Base-by-base conservation (phyloP, 2,329 filamentous ascomycete genomes). In the Thielaviopsis euricoi region DNA sequence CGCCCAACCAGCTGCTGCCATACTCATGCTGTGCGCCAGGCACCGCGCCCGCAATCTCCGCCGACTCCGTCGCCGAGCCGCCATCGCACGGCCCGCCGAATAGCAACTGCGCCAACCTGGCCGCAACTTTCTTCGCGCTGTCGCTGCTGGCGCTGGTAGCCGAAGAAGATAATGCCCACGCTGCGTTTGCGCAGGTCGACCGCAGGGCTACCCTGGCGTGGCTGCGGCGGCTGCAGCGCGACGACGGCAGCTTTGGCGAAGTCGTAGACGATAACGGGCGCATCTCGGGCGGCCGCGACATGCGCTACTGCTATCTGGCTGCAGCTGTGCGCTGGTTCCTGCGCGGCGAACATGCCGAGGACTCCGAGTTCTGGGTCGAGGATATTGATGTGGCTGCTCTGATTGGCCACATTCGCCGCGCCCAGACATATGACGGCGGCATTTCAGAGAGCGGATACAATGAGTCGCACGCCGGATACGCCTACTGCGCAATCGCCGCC, bases 241-340 rank as follows among this genome's bases (percentile, higher is more conserved):
- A 73, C 0, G 87, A 97, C 67, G 93, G 93, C 1, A 94, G 89
- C 65, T 97, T 98, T 68, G 93, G 90, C 0, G 90, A 98, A 70
- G 79, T 87, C 0, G 67, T 91, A 2, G 78, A 77, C 4, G 79
- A 80, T 64, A 67, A 72, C 13, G 74, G 75, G 67, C 63, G 70
- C 65, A 65, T 91, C n/a, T 80, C 83, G 40, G 91, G 91, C 0
- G 89, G 89, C 0, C 79, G 80, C 58, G 93, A 98, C 70, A 85
- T 89, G 72, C 78, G 93, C 58, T 91, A 91, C 67, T 93, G 89
- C 64, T 95, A 93, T 68, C 83, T 89, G 66, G 90, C 87, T 3
- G 80, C 86, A 19, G 83, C 83, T 9, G 83, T 95, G 33, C 77
- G 93, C 46, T 95, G 87, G 80, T 86, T 95, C 58, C 69, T 98